phyloP scores from a whole-genome alignment of 257 asterid genomes.

The Pogostemon cablin region DNA sequence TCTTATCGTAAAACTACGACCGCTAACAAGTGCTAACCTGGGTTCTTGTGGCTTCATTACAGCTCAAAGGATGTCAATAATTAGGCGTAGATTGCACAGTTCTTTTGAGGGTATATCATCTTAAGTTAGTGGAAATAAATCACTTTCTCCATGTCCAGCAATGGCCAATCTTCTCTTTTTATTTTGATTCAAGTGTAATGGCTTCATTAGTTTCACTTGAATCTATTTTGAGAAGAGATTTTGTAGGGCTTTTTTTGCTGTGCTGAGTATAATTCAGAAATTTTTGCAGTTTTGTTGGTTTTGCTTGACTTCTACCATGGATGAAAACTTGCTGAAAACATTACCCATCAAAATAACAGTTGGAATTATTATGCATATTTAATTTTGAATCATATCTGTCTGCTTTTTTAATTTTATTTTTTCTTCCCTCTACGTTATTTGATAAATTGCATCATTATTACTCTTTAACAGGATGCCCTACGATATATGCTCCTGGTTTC shows the following conservation, averaged over 20 bases:
- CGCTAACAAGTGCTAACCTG: slow-evolving; percentile 42
- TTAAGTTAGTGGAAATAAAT: slow-evolving; percentile 35
- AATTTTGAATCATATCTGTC: background rate
- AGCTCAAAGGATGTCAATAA: slow-evolving; percentile 35
- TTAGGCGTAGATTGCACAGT: slow-evolving; percentile 40
- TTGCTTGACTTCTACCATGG: background rate
- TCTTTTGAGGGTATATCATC: slow-evolving; percentile 36
- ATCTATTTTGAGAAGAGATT: slow-evolving; percentile 42
- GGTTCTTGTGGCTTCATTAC: slow-evolving; percentile 27
- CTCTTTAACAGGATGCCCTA: too few relatives aligned
- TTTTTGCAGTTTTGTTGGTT: slow-evolving; percentile 4
- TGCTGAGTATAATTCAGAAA: slow-evolving; percentile 34
- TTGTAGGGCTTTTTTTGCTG: slow-evolving; percentile 44
- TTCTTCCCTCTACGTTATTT: background rate
- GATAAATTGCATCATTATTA: background rate
- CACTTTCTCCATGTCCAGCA: slow-evolving; percentile 22
- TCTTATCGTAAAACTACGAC: background rate
- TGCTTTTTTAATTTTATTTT: too few relatives aligned
- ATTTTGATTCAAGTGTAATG: slow-evolving; percentile 31
- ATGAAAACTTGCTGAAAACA: background rate
- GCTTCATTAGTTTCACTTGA: slow-evolving; percentile 27
- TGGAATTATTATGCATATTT: background rate
- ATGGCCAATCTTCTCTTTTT: slow-evolving; percentile 46
- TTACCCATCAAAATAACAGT: background rate
- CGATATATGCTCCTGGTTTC: too few relatives aligned